Base-by-base conservation (phyloP, 768 basidiomycete genomes). In the Mycena albidolilacea region DNA sequence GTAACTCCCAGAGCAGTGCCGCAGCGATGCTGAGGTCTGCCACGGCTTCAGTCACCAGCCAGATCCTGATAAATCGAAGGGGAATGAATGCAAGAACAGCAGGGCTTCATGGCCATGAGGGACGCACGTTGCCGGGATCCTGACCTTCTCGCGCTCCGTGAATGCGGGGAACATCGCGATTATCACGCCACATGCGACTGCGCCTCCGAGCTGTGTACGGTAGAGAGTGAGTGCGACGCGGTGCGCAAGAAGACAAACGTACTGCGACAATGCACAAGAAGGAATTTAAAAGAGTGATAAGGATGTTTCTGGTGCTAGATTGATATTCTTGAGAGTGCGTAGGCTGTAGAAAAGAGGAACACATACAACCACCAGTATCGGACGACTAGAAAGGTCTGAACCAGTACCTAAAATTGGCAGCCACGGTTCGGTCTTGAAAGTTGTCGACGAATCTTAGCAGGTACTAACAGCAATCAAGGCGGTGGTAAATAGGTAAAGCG, bases 201-300 rank as follows among this genome's bases (percentile, higher is more conserved):
- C 11, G 39, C 64, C 64, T 39, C 64, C 64, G 64, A 66, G 57
- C 64, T 66, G 54, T 66, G 54, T 21, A 66, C 30, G 44, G 39
- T n/a, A 23, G 64, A 30, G 4, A 54, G 54, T 66, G 50, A 38
- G 50, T 57, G 44, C 41, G 64, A 55, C 30, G 64, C 41, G 39
- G 52, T 50, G 46, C 35, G 64, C 52, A 66, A 41, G 44, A 50
- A 30, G 54, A 66, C 52, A 21, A 66, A 37, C 30, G 30, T 30
- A 30, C 30, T 30, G 30, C 30, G 30, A 30, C 30, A 30, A 30
- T 30, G 30, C 8, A 12, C 46, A 58, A 67, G 30, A 30, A 30
- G 30, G 30, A 2, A 30, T 30, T 30, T 30, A 30, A 30, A 30
- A 30, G 30, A 30, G 30, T 30, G 30, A 30, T 30, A 30, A 30